Conservation (phyloP, 1,284 basidiomycete genomes). For the Austroboletus novae-zelandiae region DNA sequence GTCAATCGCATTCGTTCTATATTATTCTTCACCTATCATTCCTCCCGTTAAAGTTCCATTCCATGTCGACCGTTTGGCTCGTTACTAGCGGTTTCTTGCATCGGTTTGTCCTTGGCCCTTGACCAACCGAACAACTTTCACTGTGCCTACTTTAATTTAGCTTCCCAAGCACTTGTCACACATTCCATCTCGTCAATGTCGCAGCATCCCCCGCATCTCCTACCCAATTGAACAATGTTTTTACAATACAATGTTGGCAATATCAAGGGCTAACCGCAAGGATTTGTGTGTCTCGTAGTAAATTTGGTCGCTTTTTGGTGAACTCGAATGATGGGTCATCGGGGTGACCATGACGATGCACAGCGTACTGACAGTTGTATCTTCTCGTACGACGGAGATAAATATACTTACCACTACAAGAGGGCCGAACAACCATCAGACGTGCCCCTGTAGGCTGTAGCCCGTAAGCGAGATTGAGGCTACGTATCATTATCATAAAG, state of each 20-base stretch:
- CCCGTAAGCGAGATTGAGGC: neutral
- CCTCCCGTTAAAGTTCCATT: conserved; percentile 19
- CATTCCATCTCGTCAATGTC: conserved; percentile 47
- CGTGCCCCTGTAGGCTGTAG: neutral
- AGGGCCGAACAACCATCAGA: neutral
- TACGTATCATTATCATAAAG: neutral
- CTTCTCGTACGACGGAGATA: neutral
- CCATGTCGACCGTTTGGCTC: conserved; percentile 37
- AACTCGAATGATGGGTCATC: neutral
- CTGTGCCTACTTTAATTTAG: conserved; percentile 33
- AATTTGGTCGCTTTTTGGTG: conserved; percentile 7
- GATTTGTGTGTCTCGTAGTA: conserved; percentile 10
- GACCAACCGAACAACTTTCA: conserved; percentile 30
- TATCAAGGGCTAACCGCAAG: conserved; percentile 24
- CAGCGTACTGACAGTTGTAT: conserved; percentile 1
- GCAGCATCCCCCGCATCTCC: conserved; percentile 42
- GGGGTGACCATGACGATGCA: conserved; percentile 16
- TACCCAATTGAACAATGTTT: conserved; percentile 41
- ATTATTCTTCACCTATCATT: conserved; percentile 77
- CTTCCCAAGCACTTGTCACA: conserved; percentile 34
- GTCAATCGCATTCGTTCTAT: conserved; percentile 52
- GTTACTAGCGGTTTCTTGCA: conserved; percentile 37
- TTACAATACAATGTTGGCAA: conserved; percentile 36
- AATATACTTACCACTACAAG: neutral
- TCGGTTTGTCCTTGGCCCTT: conserved; percentile 28